A percentile compares a stretch with the other conserved stretches of the same genome.
phyloP scores from a whole-genome alignment of 2,329 filamentous ascomycete genomes.

The Beauveria rudraprayagi region DNA sequence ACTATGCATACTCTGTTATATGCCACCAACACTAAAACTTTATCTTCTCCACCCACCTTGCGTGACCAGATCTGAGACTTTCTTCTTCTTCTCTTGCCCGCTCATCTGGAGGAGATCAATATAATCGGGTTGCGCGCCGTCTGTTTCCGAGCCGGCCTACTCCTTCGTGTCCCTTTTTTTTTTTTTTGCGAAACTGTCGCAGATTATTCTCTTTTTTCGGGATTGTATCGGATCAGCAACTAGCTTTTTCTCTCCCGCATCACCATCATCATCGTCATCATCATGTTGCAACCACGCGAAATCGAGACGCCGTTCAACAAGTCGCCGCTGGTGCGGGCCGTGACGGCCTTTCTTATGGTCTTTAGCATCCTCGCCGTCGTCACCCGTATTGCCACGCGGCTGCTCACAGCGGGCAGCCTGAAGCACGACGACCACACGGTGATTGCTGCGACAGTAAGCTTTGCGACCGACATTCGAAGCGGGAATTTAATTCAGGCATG shows the following conservation, averaged over 20 bases:
- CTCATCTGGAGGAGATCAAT: neutral
- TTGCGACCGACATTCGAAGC: neutral
- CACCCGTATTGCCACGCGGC: constrained; percentile 14
- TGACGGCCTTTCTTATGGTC: constrained; percentile 18
- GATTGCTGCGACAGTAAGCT: constrained; percentile 14
- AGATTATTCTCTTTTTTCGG: too few relatives aligned
- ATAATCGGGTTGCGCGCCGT: neutral
- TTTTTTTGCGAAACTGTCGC: too few relatives aligned
- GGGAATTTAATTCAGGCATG: too few relatives aligned
- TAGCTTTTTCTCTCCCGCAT: too few relatives aligned
- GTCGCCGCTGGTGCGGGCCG: constrained; percentile 17
- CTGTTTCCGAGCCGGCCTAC: neutral
- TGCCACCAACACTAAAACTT: too few relatives aligned
- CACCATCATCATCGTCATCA: neutral
- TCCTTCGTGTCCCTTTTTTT: too few relatives aligned
- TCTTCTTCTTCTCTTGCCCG: neutral
- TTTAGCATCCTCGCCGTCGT: constrained; percentile 16
- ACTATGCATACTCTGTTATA: too few relatives aligned
- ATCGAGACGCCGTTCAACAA: constrained; percentile 18
- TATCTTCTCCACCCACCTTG: too few relatives aligned
- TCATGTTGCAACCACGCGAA: constrained; percentile 14
- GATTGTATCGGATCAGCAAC: too few relatives aligned
- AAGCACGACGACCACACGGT: constrained; percentile 15
- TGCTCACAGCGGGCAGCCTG: constrained; percentile 12
- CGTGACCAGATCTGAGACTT: too few relatives aligned